Conservation (phyloP, 176 grass and related monocot genomes). For the Oryza officinalis region DNA sequence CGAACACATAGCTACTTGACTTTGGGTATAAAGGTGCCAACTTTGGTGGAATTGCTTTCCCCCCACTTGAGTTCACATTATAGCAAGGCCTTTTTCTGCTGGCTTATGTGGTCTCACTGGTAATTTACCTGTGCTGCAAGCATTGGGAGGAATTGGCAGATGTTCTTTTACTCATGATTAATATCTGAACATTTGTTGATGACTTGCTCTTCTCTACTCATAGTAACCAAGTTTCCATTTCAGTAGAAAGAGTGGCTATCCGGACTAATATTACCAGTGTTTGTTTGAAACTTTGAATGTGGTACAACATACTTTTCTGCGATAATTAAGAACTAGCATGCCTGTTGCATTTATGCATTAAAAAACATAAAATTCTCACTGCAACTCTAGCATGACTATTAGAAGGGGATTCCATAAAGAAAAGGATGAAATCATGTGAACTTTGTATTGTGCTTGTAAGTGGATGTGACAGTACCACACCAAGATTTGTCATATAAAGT, state of each 20-base stretch:
- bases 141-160: background rate
- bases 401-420: background rate
- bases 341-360: background rate
- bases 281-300: background rate
- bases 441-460: background rate
- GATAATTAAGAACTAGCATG: background rate
- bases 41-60: slow-evolving; percentile 39
- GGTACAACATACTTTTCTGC: slow-evolving; percentile 3
- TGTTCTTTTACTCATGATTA: background rate
- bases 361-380: background rate
- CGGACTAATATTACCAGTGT: background rate
- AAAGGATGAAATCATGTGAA: slow-evolving; percentile 7
- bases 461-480: background rate
- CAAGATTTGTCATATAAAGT: background rate
- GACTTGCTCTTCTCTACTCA: slow-evolving; percentile 3
- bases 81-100: slow-evolving; percentile 17
- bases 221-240: background rate
- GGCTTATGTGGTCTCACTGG: background rate
- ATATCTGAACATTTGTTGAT: slow-evolving; percentile 5
- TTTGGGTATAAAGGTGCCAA: slow-evolving; percentile 31
- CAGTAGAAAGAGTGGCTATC: background rate
- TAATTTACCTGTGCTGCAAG: slow-evolving; percentile 28
- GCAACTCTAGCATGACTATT: background rate
- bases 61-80: slow-evolving; percentile 17
- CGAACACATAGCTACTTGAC: slow-evolving; percentile 10